Conservation (phyloP, 225 moss, liverwort and hornwort species). For the Polytrichum formosum region DNA sequence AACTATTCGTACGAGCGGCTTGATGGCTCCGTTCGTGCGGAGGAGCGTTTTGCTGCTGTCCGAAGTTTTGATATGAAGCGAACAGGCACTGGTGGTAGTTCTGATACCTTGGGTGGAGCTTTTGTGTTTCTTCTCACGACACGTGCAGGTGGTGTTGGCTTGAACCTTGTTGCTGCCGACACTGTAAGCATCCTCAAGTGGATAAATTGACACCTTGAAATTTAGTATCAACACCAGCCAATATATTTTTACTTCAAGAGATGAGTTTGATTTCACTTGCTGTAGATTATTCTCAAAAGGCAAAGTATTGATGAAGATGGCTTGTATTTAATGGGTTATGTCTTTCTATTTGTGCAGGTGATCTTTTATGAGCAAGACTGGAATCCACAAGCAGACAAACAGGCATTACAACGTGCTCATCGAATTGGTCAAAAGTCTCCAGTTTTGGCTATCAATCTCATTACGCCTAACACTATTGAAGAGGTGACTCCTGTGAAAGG, state of each 20-base stretch:
- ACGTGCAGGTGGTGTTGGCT: constrained; percentile 90
- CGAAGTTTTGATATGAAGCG: constrained; percentile 61
- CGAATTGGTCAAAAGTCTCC: constrained; percentile 78
- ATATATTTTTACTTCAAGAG: too few species aligned
- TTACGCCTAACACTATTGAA: constrained; percentile 72
- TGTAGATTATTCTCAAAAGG: too few species aligned
- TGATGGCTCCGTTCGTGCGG: constrained; percentile 87
- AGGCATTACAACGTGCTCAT: constrained; percentile 87
- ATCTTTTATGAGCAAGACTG: constrained; percentile 96
- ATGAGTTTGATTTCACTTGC: too few species aligned
- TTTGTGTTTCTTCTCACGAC: constrained; percentile 94
- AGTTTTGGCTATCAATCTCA: constrained; percentile 73
- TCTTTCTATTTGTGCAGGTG: constrained; percentile 38
- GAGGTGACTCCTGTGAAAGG: constrained; percentile 50
- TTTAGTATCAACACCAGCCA: too few species aligned
- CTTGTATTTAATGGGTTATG: too few species aligned
- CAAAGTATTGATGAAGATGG: too few species aligned
- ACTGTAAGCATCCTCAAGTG: constrained; percentile 45
- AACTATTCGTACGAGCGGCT: constrained; percentile 82
- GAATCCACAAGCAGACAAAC: constrained; percentile 93
- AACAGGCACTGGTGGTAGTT: constrained; percentile 20
- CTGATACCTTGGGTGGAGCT: constrained; percentile 30
- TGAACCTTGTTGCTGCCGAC: constrained; percentile 90
- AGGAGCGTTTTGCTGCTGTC: constrained; percentile 86
- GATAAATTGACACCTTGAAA: too few species aligned